Percentiles rank a stretch among this genome's conserved stretches.
phyloP scores from a whole-genome alignment of 2,329 filamentous ascomycete genomes.

The Cladophialophora immunda region DNA sequence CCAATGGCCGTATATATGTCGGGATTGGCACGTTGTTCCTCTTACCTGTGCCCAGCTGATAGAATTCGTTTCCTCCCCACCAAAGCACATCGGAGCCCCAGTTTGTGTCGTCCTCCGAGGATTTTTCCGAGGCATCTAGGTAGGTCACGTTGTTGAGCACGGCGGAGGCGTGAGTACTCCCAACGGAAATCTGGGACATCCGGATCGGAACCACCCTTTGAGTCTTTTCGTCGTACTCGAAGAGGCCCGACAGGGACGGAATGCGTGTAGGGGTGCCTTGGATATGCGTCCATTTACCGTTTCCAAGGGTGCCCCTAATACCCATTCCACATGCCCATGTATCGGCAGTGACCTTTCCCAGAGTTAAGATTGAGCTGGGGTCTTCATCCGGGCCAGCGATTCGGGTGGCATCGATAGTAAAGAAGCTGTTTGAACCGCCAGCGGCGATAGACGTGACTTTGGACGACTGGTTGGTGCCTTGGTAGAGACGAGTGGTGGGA shows the following conservation, averaged over 20 bases:
- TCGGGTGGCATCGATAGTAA: slow-evolving; percentile 79
- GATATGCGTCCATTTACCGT: slow-evolving; percentile 87
- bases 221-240: slow-evolving; percentile 82
- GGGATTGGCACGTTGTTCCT: slow-evolving; percentile 80
- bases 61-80: slow-evolving; percentile 95
- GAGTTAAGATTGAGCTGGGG: slow-evolving; percentile 49
- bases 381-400: slow-evolving; percentile 59
- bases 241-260: slow-evolving; percentile 81
- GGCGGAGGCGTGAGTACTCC: slow-evolving; percentile 81
- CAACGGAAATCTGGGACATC: slow-evolving; percentile 75
- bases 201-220: slow-evolving; percentile 79
- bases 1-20: slow-evolving; percentile 79
- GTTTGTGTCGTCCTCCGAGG: slow-evolving; percentile 75
- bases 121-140: slow-evolving; percentile 61
- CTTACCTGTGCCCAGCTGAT: slow-evolving; percentile 91
- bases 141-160: slow-evolving; percentile 83
- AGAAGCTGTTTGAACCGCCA: slow-evolving; percentile 86
- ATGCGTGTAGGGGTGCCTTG: slow-evolving; percentile 81
- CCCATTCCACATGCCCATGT: slow-evolving; percentile 89
- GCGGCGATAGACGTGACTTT: slow-evolving; percentile 81
- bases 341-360: slow-evolving; percentile 73
- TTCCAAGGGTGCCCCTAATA: slow-evolving; percentile 83
- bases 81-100: slow-evolving; percentile 89
- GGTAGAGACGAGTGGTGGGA: slow-evolving; percentile 76
- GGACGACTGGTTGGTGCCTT: slow-evolving; percentile 68